Base-by-base conservation (phyloP, 495 filamentous ascomycete genomes). In the Daldinia concentrica region DNA sequence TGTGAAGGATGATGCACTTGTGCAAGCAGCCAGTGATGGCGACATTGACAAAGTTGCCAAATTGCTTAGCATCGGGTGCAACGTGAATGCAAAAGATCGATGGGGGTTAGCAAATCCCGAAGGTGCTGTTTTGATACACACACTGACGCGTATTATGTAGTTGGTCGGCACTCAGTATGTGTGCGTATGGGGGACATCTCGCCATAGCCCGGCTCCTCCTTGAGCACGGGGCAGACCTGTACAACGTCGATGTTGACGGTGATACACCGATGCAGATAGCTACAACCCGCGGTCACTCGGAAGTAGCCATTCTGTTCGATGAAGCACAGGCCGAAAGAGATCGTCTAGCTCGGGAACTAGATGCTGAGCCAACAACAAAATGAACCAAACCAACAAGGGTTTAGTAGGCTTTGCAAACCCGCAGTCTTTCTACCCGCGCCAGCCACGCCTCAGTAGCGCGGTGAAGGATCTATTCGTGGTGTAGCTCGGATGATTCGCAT, bases 111-210 rank as follows among this genome's bases (percentile, higher is more conserved):
- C 68, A 26, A 65, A 6, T 12, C 55, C 17, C 6, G 9, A 29
- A 5, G 12, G 6, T 12, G 7, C 30, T 15, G 24, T 48, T 37
- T 43, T 58, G 24, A 17, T 29, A 56, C 37, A 56, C 37, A 26
- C 41, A 41, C 65, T 64, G 55, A 68, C 68, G 19, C 45, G 59
- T 27, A 29, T 27, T 30, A 45, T 36, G 14, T 39, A 72, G 75
- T 30, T 75, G 67, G 76, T 71, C 74, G 7, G 74, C 76, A 4
- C 60, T 78, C 3, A 75, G 69, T 34, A 78, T 76, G 72, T 78
- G 69, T 43, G 69, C 66, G 4, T 77, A 77, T 37, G 68, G 69
- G 34, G 74, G 76, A 52, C 59, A 65, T 30, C 52, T 67, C 11
- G 64, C 64, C 36, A 76, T 79, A 43, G 64, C 69, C 17, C 61